phyloP scores from a whole-genome alignment of 306 rosid species.

The Pyrus betulifolia region DNA sequence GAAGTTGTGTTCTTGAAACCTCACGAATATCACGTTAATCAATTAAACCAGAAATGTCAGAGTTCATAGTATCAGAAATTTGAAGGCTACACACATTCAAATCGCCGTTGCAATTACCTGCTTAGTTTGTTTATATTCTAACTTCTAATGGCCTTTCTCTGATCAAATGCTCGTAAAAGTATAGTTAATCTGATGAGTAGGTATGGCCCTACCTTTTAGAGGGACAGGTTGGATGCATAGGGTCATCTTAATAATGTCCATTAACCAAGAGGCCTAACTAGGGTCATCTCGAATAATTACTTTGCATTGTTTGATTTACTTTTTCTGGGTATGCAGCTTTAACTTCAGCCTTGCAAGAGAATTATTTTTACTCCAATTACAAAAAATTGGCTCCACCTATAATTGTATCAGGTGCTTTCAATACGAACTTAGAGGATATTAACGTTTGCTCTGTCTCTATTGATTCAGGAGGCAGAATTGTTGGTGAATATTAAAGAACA shows the following conservation, averaged over 20 bases:
- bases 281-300: neutral
- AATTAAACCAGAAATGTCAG: neutral
- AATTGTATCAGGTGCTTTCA: neutral
- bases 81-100: neutral
- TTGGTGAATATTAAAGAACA: slow-evolving; percentile 60
- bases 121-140: neutral
- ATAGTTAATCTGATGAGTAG: neutral
- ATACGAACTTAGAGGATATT: neutral
- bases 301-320: neutral
- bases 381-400: neutral
- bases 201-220: neutral
- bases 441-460: neutral
- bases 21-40: neutral
- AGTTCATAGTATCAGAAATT: neutral
- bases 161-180: neutral
- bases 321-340: neutral
- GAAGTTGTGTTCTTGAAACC: neutral
- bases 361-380: no score
- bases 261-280: neutral
- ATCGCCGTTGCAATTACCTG: neutral
- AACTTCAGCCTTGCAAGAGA: neutral
- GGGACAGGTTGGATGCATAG: neutral
- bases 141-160: neutral
- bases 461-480: slow-evolving; percentile 69
- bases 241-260: neutral